Base-by-base conservation (phyloP, 257 asterid species). In the Nicotiana benthamiana region DNA sequence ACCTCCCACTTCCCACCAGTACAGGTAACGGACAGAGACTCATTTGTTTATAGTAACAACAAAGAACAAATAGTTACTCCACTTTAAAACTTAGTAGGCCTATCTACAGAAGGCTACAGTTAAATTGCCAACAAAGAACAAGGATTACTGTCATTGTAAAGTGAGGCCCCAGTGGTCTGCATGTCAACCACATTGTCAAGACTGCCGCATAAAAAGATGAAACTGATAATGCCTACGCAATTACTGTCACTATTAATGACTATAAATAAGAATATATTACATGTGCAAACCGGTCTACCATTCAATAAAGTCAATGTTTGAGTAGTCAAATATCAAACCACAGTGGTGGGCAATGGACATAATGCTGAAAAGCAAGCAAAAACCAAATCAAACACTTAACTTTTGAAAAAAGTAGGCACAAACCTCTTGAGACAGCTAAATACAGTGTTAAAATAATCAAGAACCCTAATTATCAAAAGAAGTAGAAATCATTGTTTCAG, bases 391-490 rank as follows among this genome's bases (percentile, higher is more conserved):
- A 77, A 75, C 40, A 28, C 52, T 65, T 9, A 82, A 83, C 85
- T 83, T 82, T 85, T 76, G 53, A 26, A 83, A 22, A 83, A 81
- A 75, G 65, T 70, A 83, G 84, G 82, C 84, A 85, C 85, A 43
- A 85, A 76, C 83, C 86, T 85, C 66, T 12, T 76, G 62, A 79
- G 89, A 84, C 85, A 87, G 83, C 83, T 84, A 82, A 86, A 84
- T 81, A 57, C 78, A 80, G 20, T 40, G 43, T 27, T 80, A 75
- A 82, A 13, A 86, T 79, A 83, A 80, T 53, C 56, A 75, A 79
- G 86, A 90, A 89, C 88, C 85, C 80, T 86, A 86, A 27, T 84
- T 85, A 89, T 89, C 70, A 87, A 91, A 91, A 88, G 96, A 89
- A 88, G 90, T 77, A 86, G 82, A 90, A 86, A 86, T 86, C 89